These are phyloP conservation scores for Deinandra increscens DNA, from an alignment of 129 eudicot species.

Conservation along the genomic window DNA sequence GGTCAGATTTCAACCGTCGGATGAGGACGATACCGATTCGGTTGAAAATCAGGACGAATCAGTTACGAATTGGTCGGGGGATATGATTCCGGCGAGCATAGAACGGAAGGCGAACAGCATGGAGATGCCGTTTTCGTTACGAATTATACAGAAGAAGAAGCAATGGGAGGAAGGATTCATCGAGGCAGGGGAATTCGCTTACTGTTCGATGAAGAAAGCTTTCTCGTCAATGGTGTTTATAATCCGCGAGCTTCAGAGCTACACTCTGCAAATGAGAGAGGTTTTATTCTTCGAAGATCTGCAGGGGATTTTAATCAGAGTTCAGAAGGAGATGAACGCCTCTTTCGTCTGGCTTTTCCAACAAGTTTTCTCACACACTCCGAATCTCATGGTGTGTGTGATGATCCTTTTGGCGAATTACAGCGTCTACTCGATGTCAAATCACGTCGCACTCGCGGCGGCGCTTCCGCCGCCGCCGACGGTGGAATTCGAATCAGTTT, in stretches of 20 bases:
- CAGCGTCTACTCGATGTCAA: constrained; percentile 74
- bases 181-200: constrained; percentile 66
- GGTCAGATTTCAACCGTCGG: constrained; percentile 41
- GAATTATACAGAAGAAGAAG: constrained; percentile 74
- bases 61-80: constrained; percentile 39
- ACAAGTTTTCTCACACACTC: constrained; percentile 86
- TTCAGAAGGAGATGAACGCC: constrained; percentile 85
- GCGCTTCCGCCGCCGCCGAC: constrained; percentile 24
- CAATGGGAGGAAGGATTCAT: constrained; percentile 56
- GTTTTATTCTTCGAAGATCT: constrained; percentile 66
- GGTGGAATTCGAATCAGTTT: constrained; percentile 42
- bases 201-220: constrained; percentile 75
- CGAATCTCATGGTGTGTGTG: constrained; percentile 77
- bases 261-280: constrained; percentile 75
- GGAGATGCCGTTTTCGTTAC: constrained; percentile 71
- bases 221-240: constrained; percentile 96
- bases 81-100: constrained; percentile 50
- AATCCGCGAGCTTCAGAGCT: constrained; percentile 81
- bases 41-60: neutral
- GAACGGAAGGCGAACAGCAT: constrained; percentile 79
- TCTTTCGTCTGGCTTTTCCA: constrained; percentile 97
- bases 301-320: constrained; percentile 60
- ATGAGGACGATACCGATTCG: constrained; percentile 21
- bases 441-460: constrained; percentile 40
- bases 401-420: constrained; percentile 89